Evolutionary conservation across 495 filamentous ascomycete species (phyloP).

Genomic region (Lophiotrema nucula): DNA sequence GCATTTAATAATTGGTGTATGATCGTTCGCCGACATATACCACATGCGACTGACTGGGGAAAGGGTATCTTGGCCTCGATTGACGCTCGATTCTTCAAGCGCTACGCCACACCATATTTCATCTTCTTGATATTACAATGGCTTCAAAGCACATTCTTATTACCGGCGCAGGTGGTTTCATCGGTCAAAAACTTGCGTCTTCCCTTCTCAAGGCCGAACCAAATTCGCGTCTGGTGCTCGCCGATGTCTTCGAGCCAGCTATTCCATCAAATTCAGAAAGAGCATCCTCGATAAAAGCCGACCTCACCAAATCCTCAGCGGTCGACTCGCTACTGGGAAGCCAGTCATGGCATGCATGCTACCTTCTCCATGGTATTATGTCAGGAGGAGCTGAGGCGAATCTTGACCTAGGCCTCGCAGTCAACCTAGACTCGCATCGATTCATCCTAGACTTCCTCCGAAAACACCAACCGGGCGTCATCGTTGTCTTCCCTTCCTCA

Average conservation of each 20-base stretch:
- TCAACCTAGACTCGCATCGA: constrained; percentile 10
- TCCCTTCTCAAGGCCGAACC: constrained; percentile 32
- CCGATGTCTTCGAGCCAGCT: constrained; percentile 39
- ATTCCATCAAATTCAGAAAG: constrained; percentile 26
- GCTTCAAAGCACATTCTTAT: constrained; percentile 32
- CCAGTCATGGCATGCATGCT: constrained; percentile 3
- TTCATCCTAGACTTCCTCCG: constrained; percentile 7
- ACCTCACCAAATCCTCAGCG: constrained; percentile 30
- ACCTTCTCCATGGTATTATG: constrained; percentile 21
- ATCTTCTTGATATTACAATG: no score
- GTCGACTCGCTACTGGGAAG: background rate
- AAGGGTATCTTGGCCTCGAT: no score
- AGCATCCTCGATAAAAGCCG: constrained; percentile 29
- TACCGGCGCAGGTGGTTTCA: constrained; percentile 41
- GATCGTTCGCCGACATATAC: no score
- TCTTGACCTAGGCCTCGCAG: constrained; percentile 8
- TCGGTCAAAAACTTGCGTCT: constrained; percentile 39
- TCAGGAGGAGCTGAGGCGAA: constrained; percentile 11
- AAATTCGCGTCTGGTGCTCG: constrained; percentile 29
- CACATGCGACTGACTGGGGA: no score
- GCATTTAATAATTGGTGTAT: no score
- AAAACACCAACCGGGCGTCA: constrained; percentile 2
- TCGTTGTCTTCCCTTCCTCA: constrained; percentile 6
- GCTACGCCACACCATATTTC: no score
- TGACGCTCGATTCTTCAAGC: no score